Evolutionary conservation across 306 rosid genomes (phyloP), one percentile per base, ranked within the genome.

Genomic region (Cyamopsis tetragonoloba): DNA sequence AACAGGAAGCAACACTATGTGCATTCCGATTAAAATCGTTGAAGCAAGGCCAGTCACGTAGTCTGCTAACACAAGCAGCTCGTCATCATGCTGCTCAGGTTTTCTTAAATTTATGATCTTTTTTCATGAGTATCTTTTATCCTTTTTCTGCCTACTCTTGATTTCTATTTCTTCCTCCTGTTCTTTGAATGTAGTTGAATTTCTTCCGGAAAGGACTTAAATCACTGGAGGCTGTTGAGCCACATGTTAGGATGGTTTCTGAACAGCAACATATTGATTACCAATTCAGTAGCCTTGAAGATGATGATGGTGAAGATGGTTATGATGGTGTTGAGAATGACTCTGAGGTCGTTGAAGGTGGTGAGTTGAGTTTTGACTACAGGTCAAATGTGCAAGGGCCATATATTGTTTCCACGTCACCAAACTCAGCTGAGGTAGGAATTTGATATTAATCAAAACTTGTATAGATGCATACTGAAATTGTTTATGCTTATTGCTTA

Each of bases 1-100:
- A 81, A 67, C 89, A 87, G 41, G 92, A 86, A 60, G 97, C 97
- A 71, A 84, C 80, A 22, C 76, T 84, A 0, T 91, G 89, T 61
- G 88, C 84, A 54, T 91, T 91, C 59, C 87, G 96, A 68, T 73
- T 88, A 71, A 88, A 91, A 79, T 88, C 96, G 48, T 73, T 91
- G 71, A 91, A 91, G 80, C 92, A 91, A 79, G 96, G 96, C 73
- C 93, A 91, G 71, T 82, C 88, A 47, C 86, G 89, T 62, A 91
- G 97, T 75, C 92, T 91, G 75, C 87, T 91, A 55, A 91, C 96
- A 51, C 97, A 91, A 75, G 96, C 96, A 79, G 91, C 89, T 67
- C 97, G 96, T 55, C 97, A 88, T 80, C 85, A 91, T 76, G 91
- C 96, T 2, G 96, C 96, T 39, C 96, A 88, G 96, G 96, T 88